Base-by-base conservation (phyloP, 2,329 filamentous ascomycete genomes). In the Hypoxylon sp. region DNA sequence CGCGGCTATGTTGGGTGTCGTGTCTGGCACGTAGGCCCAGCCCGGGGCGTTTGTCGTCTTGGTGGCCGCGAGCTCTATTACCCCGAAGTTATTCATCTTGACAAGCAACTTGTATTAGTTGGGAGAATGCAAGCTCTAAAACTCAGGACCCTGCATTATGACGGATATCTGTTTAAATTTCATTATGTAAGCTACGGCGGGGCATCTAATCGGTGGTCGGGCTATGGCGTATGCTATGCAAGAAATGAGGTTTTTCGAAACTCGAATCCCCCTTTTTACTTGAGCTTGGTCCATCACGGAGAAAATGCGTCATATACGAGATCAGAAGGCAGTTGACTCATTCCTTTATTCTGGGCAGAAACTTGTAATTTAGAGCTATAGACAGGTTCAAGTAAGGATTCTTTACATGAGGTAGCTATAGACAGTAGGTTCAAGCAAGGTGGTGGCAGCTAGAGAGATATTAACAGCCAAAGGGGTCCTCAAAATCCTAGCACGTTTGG, bases 11-110 rank as follows among this genome's bases (percentile, higher is more conserved):
- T 86, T 85, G 8, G 88, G 85, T 11, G 87, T 86, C 78, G 88
- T 90, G 77, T 97, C 93, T 31, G 94, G 90, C 1, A 98, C 93
- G 79, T 97, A 97, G 11, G 94, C 94, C 92, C 94, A 98, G 76
- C 95, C 95, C 0, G 95, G 94, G 0, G 93, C 92, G 49, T 87
- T 84, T 49, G 89, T 88, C 14, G 89, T 90, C 68, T 89, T 89
- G 30, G 89, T 84, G 76, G 89, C 90, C 37, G 93, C 92, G 64
- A 98, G 84, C 74, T 97, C 91, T 81, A 97, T 90, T 75, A 98
- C 93, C 75, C 92, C 91, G 73, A 91, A 91, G 75, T 90, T 89
- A 77, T 89, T 87, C 86, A 89, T 90, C 30, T 62, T 56, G 56
- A 27, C 20, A 17, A 27, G 25, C 5, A 3, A 27, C 25, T 3